Evolutionary conservation across 2,329 filamentous ascomycete genomes (phyloP).

Genomic region (Colletotrichum truncatum): DNA sequence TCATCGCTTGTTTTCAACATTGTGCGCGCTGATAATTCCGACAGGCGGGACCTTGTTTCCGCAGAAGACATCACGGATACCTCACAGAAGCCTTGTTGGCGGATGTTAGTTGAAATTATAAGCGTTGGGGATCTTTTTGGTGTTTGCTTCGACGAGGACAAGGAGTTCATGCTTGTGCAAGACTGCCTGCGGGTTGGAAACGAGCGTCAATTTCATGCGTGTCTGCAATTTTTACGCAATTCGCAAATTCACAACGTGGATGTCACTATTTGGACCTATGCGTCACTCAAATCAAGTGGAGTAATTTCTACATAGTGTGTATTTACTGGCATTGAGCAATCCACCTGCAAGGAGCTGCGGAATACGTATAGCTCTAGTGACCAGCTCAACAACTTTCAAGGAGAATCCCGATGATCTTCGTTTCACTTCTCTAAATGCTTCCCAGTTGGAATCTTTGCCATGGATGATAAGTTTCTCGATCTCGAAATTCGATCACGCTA

Average conservation of each 20-base stretch:
- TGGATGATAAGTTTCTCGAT: too few relatives aligned
- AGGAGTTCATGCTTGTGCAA: neutral
- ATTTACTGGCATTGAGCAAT: too few relatives aligned
- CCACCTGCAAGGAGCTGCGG: too few relatives aligned
- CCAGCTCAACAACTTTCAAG: too few relatives aligned
- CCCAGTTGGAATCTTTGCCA: too few relatives aligned
- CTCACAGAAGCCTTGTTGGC: neutral
- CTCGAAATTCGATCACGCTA: too few relatives aligned
- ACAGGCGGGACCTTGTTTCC: neutral
- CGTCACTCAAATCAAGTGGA: too few relatives aligned
- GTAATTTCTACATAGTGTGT: too few relatives aligned
- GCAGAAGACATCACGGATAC: neutral
- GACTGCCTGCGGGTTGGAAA: neutral
- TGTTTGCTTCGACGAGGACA: neutral
- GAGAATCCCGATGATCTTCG: too few relatives aligned
- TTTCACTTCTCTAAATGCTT: too few relatives aligned
- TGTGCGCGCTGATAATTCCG: neutral
- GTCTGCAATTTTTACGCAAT: neutral
- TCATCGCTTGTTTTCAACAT: neutral
- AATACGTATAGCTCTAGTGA: too few relatives aligned
- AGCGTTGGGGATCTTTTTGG: neutral
- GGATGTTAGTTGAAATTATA: neutral
- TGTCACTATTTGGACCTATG: neutral
- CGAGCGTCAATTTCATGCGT: neutral
- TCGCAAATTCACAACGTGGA: neutral